Evolutionary conservation across 805 yeast genomes (phyloP), one percentile per base, ranked within the genome.

Genomic region (Starmerella sirachaensis): DNA sequence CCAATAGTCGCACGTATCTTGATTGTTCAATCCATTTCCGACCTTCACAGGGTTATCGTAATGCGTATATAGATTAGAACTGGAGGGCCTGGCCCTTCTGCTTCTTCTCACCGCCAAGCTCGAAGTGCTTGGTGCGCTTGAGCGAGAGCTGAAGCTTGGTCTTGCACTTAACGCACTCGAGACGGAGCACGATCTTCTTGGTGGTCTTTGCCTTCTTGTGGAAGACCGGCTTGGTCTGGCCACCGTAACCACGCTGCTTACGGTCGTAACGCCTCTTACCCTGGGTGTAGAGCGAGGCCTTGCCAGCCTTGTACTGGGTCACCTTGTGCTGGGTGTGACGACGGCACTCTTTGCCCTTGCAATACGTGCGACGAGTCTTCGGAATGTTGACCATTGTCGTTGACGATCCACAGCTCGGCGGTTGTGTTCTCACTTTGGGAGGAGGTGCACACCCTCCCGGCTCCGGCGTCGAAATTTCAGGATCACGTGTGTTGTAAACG

Each of bases 201-300:
- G 98, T 91, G 60, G 97, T 91, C 85, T 91, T 91, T 62, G 98
- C 98, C 73, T 91, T 91, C 83, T 91, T 91, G 82, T 85, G 97
- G 96, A 91, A 91, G 73, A 91, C 80, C 66, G 78, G 98, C 78
- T 85, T 91, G 73, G 98, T 91, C 76, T 91, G 99, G 83, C 99
- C 99, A 83, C 99, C 99, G 74, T 77, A 91, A 85, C 98, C 98
- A 62, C 81, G 67, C 76, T 91, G 98, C 74, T 91, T 91, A 74
- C 99, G 94, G 88, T 91, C 98, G 76, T 91, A 91, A 78, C 99
- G 86, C 78, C 99, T 85, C 88, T 93, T 91, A 80, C 99, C 99
- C 76, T 91, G 97, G 60, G 97, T 95, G 66, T 77, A 85, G 62
- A 86, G 78, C 54, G 97, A 88, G 68, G 98, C 97, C 77, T 91